Base-by-base conservation (phyloP, 2,329 filamentous ascomycete genomes). In the Fusarium lateritium region DNA sequence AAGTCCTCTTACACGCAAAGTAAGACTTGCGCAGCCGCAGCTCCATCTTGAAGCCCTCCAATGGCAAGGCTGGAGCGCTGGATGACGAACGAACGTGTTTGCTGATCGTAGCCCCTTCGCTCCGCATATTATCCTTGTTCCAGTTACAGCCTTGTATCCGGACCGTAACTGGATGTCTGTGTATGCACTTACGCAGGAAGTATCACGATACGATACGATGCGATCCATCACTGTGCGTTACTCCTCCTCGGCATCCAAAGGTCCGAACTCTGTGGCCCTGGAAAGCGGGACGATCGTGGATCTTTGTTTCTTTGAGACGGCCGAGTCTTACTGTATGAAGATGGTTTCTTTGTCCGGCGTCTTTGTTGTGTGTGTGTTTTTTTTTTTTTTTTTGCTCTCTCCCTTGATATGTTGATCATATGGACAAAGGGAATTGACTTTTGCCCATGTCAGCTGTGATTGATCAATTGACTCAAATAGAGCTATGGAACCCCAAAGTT, bases 61-160 rank as follows among this genome's bases (percentile, higher is more conserved):
- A 70, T 70, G 54, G 19, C 50, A 60, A 46, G 39, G 40, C 40
- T 55, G 24, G 36, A 53, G 46, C 42, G 39, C 42, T 21, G 39
- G 56, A 63, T 64, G 68, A 56, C 62, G 53, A 67, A 55, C 47
- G 50, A 70, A 50, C 67, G 31, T 58, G 61, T 55, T 63, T 64
- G 52, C 47, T 65, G 50, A 70, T 69, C 56, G 45, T 66, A 28
- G 34, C 51, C 24, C 49, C 50, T 49, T 46, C 39, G 39, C 59
- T 67, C 54, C 49, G 56, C 49, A 66, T 60, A 26, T 62, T 17
- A 67, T 51, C 67, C 67, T 69, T 70, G 66, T 57, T 51, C 44
- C n/a, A 21, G 38, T 34, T 22, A 42, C 52, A 62, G 51, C 45
- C 50, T 50, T 62, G 50, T 44, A 43, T 17, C 33, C 44, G 33